Evolutionary conservation across 2,329 filamentous ascomycete genomes (phyloP).

Genomic region (Periconia sp.): DNA sequence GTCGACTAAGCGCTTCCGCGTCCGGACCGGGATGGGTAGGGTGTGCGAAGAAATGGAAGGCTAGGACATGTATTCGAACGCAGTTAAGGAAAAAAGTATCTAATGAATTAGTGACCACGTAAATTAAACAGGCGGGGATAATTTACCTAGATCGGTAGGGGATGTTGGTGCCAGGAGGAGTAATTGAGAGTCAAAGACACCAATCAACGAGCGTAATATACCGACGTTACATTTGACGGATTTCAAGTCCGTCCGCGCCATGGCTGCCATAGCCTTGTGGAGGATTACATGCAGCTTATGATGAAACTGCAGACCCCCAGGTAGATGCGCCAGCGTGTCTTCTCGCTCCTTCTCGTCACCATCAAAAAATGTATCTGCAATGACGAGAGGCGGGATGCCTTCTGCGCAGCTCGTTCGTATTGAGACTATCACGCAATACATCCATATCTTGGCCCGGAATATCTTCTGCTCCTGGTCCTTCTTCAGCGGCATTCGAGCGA

Average conservation of each 20-base stretch:
- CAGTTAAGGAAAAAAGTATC: constrained; percentile 38
- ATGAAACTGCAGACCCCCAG: constrained; percentile 33
- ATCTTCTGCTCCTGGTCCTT: constrained; percentile 39
- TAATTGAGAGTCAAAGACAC: constrained; percentile 40
- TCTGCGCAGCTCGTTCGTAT: constrained; percentile 25
- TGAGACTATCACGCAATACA: constrained; percentile 40
- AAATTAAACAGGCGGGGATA: neutral
- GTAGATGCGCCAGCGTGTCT: constrained; percentile 34
- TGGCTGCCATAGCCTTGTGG: constrained; percentile 35
- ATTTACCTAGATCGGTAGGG: constrained; percentile 35
- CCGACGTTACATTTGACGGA: constrained; percentile 31
- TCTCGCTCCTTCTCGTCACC: constrained; percentile 35
- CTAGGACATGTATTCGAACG: constrained; percentile 37
- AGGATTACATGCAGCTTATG: constrained; percentile 38
- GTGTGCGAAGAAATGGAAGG: constrained; percentile 41
- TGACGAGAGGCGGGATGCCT: constrained; percentile 32
- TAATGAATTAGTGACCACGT: constrained; percentile 3
- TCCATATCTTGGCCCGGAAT: constrained; percentile 40
- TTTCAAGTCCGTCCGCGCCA: constrained; percentile 37
- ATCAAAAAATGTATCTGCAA: constrained; percentile 36
- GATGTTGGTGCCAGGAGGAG: constrained; percentile 30
- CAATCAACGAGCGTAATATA: constrained; percentile 36
- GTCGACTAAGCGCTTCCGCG: constrained; percentile 28
- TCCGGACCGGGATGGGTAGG: constrained; percentile 28
- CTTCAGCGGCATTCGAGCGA: constrained; percentile 40